Evolutionary conservation across 2,329 filamentous ascomycete species (phyloP).

Genomic region (Dactylellina haptotyla): DNA sequence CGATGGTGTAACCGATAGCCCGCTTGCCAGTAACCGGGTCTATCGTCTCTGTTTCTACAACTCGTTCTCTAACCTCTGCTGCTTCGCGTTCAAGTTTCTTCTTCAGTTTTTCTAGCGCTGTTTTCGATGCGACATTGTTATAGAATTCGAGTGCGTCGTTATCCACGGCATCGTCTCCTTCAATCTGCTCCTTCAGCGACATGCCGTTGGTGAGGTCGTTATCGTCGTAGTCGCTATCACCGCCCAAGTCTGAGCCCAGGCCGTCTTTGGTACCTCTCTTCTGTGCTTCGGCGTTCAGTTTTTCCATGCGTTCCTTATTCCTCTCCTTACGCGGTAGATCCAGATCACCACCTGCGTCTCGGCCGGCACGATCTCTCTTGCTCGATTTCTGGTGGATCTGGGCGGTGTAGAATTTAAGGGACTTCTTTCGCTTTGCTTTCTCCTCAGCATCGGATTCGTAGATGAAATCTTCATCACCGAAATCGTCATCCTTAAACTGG

Average conservation of each 20-base stretch:
- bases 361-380: slow-evolving; percentile 78
- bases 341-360: slow-evolving; percentile 79
- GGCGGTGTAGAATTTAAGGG: slow-evolving; percentile 95
- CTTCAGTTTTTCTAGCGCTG: slow-evolving; percentile 63
- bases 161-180: slow-evolving; percentile 56
- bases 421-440: slow-evolving; percentile 90
- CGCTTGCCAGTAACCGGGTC: slow-evolving; percentile 73
- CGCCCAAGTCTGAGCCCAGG: slow-evolving; percentile 66
- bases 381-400: slow-evolving; percentile 96
- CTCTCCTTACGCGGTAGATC: slow-evolving; percentile 91
- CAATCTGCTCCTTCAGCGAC: slow-evolving; percentile 55
- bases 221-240: slow-evolving; percentile 63
- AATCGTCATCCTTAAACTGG: slow-evolving; percentile 76
- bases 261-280: slow-evolving; percentile 73
- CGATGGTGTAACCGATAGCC: slow-evolving; percentile 90
- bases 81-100: slow-evolving; percentile 79
- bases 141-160: slow-evolving; percentile 83
- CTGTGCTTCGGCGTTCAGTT: slow-evolving; percentile 88
- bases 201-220: slow-evolving; percentile 40
- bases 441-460: slow-evolving; percentile 82
- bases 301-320: slow-evolving; percentile 82
- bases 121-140: slow-evolving; percentile 75
- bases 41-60: slow-evolving; percentile 70
- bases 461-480: slow-evolving; percentile 86
- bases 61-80: slow-evolving; percentile 68